These are phyloP conservation scores for Dryadomyces sulphureus DNA, from an alignment of 2,329 filamentous ascomycete genomes.

Conservation along the genomic window DNA sequence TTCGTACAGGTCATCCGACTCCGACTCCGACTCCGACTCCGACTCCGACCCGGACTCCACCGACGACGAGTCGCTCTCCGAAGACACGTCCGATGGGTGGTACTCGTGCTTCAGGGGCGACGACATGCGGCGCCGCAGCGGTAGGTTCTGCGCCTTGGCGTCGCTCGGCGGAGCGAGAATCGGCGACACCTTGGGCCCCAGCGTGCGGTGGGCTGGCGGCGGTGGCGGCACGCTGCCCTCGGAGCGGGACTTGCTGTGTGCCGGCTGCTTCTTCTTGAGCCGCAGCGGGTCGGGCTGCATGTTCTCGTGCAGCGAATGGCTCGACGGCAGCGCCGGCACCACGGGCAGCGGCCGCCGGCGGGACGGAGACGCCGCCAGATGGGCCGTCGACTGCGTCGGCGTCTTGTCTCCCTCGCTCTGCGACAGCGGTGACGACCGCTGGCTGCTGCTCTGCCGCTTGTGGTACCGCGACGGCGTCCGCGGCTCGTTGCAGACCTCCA, in stretches of 20 bases:
- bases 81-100: constrained; percentile 60
- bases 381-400: neutral
- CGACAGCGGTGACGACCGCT: neutral
- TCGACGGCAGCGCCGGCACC: constrained; percentile 11
- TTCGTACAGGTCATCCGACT: constrained; percentile 43
- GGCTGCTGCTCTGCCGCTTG: constrained; percentile 8
- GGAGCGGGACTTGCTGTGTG: neutral
- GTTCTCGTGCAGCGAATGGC: constrained; percentile 20
- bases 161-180: constrained; percentile 32
- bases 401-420: neutral
- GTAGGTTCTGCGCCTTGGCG: constrained; percentile 27
- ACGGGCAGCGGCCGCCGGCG: neutral
- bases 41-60: constrained; percentile 38
- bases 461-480: constrained; percentile 18
- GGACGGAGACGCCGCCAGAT: neutral
- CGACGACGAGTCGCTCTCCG: constrained; percentile 45
- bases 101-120: constrained; percentile 97
- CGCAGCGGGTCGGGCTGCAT: constrained; percentile 23
- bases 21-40: constrained; percentile 34
- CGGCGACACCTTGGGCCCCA: constrained; percentile 23
- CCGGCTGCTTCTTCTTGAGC: constrained; percentile 15
- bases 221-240: constrained; percentile 19
- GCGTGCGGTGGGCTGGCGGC: constrained; percentile 35
- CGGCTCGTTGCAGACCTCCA: constrained; percentile 5
- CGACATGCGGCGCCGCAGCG: constrained; percentile 58